These are phyloP conservation scores for Tilletia horrida DNA, from an alignment of 1,284 basidiomycete genomes.

Conservation along the genomic window DNA sequence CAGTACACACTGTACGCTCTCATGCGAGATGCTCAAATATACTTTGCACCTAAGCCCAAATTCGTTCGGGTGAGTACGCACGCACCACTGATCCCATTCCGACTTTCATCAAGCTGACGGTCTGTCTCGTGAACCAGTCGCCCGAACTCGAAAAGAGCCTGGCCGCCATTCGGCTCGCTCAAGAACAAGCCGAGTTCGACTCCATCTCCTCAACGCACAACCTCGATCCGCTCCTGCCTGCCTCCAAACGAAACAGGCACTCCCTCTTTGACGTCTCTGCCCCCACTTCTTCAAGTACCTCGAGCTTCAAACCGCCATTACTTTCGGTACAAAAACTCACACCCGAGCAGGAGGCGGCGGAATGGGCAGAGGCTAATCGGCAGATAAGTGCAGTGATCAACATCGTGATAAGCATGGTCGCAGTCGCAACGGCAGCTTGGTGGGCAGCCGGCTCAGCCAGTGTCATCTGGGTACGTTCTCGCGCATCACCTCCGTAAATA, in stretches of 20 bases:
- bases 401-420: constrained; percentile 28
- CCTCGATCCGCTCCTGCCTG: no score
- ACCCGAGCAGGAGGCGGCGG: constrained; percentile 21
- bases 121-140: constrained; percentile 16
- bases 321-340: constrained; percentile 7
- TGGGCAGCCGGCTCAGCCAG: constrained; percentile 24
- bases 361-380: constrained; percentile 27
- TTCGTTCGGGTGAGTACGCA: constrained; percentile 11
- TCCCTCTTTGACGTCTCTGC: constrained; percentile 17
- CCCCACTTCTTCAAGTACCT: not conserved
- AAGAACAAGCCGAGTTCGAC: constrained; percentile 25
- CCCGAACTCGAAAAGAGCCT: constrained; percentile 27
- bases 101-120: not conserved
- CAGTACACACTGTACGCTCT: constrained; percentile 5
- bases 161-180: constrained; percentile 23
- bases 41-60: constrained; percentile 12
- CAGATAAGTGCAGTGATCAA: constrained; percentile 28
- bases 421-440: constrained; percentile 30
- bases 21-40: not conserved
- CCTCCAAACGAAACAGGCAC: not conserved
- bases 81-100: not conserved
- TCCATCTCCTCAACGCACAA: not conserved
- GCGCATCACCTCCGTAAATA: constrained; percentile 13
- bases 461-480: constrained; percentile 23
- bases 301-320: not conserved